Evolutionary conservation across 2,329 filamentous ascomycete genomes (phyloP).

Genomic region (Colletotrichum sp.): DNA sequence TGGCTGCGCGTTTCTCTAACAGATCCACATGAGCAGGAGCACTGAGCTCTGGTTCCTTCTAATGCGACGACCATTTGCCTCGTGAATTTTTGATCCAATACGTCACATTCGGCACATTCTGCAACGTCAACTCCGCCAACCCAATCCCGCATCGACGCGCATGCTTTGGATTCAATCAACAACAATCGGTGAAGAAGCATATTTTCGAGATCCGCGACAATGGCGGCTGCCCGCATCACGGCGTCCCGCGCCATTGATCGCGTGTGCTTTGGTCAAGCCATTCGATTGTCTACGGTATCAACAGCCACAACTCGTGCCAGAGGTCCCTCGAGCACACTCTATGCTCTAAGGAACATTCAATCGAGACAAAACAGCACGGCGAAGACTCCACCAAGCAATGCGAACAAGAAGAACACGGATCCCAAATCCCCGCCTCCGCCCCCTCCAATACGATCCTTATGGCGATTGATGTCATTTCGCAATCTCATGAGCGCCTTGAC

Average conservation of each 20-base stretch:
- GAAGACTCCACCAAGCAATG: neutral
- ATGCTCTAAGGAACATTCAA: neutral
- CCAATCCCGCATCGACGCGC: neutral
- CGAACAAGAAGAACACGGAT: conserved; percentile 23
- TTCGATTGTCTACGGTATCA: neutral
- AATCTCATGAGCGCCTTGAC: conserved; percentile 41
- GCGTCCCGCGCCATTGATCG: conserved; percentile 3
- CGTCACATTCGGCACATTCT: neutral
- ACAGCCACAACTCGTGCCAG: neutral
- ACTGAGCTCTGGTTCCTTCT: neutral
- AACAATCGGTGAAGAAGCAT: neutral
- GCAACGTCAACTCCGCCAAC: neutral
- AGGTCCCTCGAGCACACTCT: neutral
- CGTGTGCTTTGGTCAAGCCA: neutral
- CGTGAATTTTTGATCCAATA: neutral
- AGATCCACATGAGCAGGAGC: conserved; percentile 15
- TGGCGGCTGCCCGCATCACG: conserved; percentile 16
- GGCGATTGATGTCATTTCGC: conserved; percentile 37
- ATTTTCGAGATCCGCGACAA: neutral
- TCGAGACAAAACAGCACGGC: conserved; percentile 2
- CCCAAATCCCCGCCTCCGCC: conserved; percentile 27
- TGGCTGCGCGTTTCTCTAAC: neutral
- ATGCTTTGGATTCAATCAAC: neutral
- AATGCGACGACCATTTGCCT: neutral
- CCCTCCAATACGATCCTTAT: conserved; percentile 28